Evolutionary conservation across 2,329 filamentous ascomycete species (phyloP).

Genomic region (Hymenoscyphus occultus): DNA sequence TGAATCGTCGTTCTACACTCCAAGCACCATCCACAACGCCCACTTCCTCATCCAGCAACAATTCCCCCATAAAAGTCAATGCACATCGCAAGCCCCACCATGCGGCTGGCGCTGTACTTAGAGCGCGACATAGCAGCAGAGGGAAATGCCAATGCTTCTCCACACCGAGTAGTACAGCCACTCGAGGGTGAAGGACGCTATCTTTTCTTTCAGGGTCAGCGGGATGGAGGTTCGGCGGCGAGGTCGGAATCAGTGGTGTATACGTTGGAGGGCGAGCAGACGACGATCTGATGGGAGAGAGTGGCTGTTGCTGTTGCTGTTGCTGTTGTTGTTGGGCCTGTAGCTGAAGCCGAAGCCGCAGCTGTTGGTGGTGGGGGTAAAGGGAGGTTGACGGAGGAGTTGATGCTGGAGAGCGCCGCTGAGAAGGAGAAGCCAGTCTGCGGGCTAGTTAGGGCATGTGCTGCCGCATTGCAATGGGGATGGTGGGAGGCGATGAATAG

Average conservation of each 20-base stretch:
- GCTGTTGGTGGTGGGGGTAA: constrained; percentile 4
- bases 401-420: constrained; percentile 12
- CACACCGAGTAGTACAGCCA: constrained; percentile 75
- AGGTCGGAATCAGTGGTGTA: constrained; percentile 8
- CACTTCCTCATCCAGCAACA: constrained; percentile 47
- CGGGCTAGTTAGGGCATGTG: constrained; percentile 35
- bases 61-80: constrained; percentile 64
- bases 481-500: constrained; percentile 1
- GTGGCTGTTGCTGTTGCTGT: background rate
- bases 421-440: constrained; percentile 34
- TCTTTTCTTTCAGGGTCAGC: constrained; percentile 27
- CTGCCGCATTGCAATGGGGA: constrained; percentile 36
- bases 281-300: background rate
- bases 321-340: background rate
- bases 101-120: constrained; percentile 67
- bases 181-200: constrained; percentile 66
- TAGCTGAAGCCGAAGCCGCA: background rate
- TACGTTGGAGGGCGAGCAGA: constrained; percentile 11
- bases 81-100: constrained; percentile 70
- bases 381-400: constrained; percentile 9
- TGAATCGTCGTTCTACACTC: constrained; percentile 47
- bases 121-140: constrained; percentile 68
- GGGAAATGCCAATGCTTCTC: constrained; percentile 70
- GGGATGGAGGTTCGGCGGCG: constrained; percentile 29
- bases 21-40: constrained; percentile 31